Evolutionary conservation across 2,329 filamentous ascomycete genomes (phyloP).

Genomic region (Xylariales sp.): DNA sequence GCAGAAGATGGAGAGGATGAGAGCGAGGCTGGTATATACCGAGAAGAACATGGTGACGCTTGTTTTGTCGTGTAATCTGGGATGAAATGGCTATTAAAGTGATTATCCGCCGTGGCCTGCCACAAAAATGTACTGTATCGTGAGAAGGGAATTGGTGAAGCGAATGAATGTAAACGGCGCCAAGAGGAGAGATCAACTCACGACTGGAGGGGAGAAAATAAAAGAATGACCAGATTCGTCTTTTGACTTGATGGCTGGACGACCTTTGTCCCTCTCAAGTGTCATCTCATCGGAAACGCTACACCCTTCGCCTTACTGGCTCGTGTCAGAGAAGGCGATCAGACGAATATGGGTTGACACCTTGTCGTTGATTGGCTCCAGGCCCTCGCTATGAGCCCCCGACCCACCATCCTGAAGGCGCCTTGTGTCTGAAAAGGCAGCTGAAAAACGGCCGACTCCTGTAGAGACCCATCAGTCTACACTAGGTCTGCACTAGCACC

Average conservation of each 20-base stretch:
- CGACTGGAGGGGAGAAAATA: not conserved
- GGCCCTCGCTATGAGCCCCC: not conserved
- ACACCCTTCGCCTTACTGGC: not conserved
- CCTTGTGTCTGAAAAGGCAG: too few relatives aligned
- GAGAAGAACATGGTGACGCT: too few relatives aligned
- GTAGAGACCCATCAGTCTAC: too few relatives aligned
- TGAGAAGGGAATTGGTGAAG: too few relatives aligned
- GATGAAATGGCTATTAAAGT: not conserved
- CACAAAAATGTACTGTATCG: not conserved
- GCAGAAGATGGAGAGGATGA: not conserved
- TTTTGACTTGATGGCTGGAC: not conserved
- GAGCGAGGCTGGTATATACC: not conserved
- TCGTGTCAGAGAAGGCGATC: not conserved
- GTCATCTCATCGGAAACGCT: conserved; percentile 4
- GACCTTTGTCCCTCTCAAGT: conserved; percentile 1
- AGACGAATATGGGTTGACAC: conserved; percentile 1
- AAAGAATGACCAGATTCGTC: not conserved
- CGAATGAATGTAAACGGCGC: conserved; percentile 3
- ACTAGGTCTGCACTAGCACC: too few relatives aligned
- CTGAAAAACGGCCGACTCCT: too few relatives aligned
- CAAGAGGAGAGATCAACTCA: conserved; percentile 6
- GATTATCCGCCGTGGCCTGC: conserved; percentile 2
- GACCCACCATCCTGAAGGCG: conserved; percentile 7
- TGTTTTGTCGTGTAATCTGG: too few relatives aligned
- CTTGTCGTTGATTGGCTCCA: not conserved